Percentiles rank a stretch among this genome's conserved stretches.
phyloP scores from a whole-genome alignment of 1,284 basidiomycete genomes.

The Porogramme epimiltina region DNA sequence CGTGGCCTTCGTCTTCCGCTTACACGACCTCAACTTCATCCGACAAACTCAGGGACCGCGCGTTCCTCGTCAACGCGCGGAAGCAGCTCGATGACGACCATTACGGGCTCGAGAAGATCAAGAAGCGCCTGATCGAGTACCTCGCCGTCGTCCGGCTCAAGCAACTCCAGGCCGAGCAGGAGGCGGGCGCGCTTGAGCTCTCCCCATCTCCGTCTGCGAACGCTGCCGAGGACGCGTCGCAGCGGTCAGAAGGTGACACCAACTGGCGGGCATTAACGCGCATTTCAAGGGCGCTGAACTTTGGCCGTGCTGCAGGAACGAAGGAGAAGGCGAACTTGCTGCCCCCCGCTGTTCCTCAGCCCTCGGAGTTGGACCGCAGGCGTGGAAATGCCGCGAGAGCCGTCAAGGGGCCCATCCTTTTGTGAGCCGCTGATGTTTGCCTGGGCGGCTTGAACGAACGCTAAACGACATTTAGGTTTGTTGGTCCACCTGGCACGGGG shows the following conservation, averaged over 20 bases:
- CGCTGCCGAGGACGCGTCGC: neutral
- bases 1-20: slow-evolving; percentile 59
- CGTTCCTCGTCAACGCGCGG: slow-evolving; percentile 66
- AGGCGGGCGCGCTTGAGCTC: slow-evolving; percentile 24
- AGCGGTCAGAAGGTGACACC: slow-evolving; percentile 17
- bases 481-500: slow-evolving; percentile 83
- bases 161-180: slow-evolving; percentile 51
- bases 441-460: neutral
- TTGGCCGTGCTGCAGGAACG: slow-evolving; percentile 9
- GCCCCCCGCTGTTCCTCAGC: neutral
- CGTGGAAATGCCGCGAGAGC: slow-evolving; percentile 33
- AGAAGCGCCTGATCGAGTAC: slow-evolving; percentile 89
- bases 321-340: neutral
- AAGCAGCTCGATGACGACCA: slow-evolving; percentile 86
- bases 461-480: slow-evolving; percentile 50
- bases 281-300: slow-evolving; percentile 20
- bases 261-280: slow-evolving; percentile 17
- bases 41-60: slow-evolving; percentile 46
- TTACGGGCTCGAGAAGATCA: slow-evolving; percentile 88
- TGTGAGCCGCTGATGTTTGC: slow-evolving; percentile 49
- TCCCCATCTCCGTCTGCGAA: neutral
- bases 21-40: slow-evolving; percentile 18
- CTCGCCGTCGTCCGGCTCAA: slow-evolving; percentile 84
- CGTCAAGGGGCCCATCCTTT: slow-evolving; percentile 80
- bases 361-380: neutral